Conservation (phyloP, 116 monocot genomes). For the Zostera marina region DNA sequence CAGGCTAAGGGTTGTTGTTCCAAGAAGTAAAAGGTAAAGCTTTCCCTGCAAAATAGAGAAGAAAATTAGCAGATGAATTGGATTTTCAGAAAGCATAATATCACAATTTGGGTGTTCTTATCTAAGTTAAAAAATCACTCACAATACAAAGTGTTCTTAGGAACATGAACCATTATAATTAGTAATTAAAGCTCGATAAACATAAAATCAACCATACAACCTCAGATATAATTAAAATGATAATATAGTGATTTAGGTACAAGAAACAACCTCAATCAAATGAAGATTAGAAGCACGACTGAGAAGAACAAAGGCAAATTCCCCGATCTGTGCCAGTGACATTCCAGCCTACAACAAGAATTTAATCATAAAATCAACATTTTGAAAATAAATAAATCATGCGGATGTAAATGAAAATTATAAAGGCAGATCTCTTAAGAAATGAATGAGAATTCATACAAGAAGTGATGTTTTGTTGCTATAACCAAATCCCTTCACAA, state of each 20-base stretch:
- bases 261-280: conserved; percentile 53
- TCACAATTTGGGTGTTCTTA: neutral
- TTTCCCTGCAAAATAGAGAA: conserved; percentile 48
- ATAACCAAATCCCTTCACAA: conserved; percentile 84
- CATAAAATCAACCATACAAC: neutral
- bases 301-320: conserved; percentile 92
- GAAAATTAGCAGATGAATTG: neutral
- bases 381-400: neutral
- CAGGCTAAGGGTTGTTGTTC: conserved; percentile 94
- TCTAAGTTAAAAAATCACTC: neutral
- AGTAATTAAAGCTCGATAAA: no score
- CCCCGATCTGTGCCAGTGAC: conserved; percentile 92
- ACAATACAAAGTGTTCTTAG: neutral
- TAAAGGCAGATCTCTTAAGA: no score
- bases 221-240: neutral
- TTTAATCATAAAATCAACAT: neutral
- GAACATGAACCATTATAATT: no score
- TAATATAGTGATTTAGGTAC: neutral
- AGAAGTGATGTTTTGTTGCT: conserved; percentile 81
- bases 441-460: conserved; percentile 24
- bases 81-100: neutral
- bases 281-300: conserved; percentile 95
- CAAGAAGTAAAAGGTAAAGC: conserved; percentile 71
- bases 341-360: conserved; percentile 59
- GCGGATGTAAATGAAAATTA: neutral